These are phyloP conservation scores for Grosmannia penicillata DNA, from an alignment of 2,329 filamentous ascomycete species.

Conservation along the genomic window DNA sequence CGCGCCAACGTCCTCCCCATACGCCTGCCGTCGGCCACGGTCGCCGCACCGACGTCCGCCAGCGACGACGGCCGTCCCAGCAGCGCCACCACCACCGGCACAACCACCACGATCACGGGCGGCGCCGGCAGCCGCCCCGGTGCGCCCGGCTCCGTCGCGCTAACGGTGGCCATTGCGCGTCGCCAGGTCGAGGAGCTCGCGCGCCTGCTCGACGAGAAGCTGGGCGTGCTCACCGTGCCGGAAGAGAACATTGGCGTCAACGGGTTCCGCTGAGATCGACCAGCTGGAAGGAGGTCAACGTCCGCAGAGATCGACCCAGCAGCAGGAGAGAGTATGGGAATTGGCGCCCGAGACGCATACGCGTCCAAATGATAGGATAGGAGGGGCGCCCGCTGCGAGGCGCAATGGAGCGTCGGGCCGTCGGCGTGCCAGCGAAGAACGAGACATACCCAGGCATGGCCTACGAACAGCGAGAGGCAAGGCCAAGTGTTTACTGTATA, in stretches of 20 bases:
- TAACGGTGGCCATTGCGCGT: conserved; percentile 35
- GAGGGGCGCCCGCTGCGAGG: no score
- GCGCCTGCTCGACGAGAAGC: conserved; percentile 43
- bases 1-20: no score
- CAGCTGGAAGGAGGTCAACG: no score
- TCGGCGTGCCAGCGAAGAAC: no score
- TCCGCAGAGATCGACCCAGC: no score
- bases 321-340: no score
- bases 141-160: conserved; percentile 22
- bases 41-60: not conserved
- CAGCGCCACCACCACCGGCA: conserved; percentile 1
- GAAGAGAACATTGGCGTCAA: conserved; percentile 31
- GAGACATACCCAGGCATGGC: not conserved
- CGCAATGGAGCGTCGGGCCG: no score
- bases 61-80: not conserved
- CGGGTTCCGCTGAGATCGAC: conserved; percentile 10
- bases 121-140: conserved; percentile 13
- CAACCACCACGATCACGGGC: conserved; percentile 23
- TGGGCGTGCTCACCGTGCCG: conserved; percentile 36
- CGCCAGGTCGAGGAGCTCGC: conserved; percentile 44
- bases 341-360: no score
- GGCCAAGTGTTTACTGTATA: no score
- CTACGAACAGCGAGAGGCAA: not conserved
- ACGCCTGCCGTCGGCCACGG: no score
- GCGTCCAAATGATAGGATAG: no score